phyloP scores from a whole-genome alignment of 2,329 filamentous ascomycete species.

The Aureobasidium sp. region DNA sequence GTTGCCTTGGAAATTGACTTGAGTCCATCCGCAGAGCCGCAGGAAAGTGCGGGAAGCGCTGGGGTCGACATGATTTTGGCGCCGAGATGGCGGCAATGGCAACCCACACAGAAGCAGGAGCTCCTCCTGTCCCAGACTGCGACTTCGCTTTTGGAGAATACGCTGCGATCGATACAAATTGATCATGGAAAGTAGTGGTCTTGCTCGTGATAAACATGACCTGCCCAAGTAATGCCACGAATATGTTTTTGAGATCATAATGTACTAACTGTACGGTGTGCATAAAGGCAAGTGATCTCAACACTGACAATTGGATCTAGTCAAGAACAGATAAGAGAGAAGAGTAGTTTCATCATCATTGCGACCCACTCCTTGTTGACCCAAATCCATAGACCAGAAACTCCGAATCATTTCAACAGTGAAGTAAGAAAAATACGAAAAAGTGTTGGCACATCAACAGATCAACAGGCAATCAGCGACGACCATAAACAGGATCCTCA shows the following conservation, averaged over 20 bases:
- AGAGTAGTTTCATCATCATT: slow-evolving; percentile 1
- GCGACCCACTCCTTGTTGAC: neutral
- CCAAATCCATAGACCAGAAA: neutral
- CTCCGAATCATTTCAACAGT: neutral
- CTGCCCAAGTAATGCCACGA: no score
- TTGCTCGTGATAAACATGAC: neutral
- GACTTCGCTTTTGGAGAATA: neutral
- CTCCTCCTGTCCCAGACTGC: neutral
- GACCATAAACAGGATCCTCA: slow-evolving; percentile 29
- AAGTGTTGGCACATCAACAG: neutral
- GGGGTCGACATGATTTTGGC: neutral
- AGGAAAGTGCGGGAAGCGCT: neutral
- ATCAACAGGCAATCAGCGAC: slow-evolving; percentile 20
- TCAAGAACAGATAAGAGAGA: neutral
- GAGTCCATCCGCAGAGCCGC: neutral
- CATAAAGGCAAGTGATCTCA: neutral
- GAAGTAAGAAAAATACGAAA: slow-evolving; percentile 9
- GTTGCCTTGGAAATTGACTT: neutral
- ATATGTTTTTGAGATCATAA: neutral
- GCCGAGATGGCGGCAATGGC: neutral
- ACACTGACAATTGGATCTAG: neutral
- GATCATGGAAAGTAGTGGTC: neutral
- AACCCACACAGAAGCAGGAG: neutral
- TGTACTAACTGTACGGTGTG: neutral
- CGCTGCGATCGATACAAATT: no score